phyloP scores from a whole-genome alignment of 345 rosid species.

The Brassica carinata region DNA sequence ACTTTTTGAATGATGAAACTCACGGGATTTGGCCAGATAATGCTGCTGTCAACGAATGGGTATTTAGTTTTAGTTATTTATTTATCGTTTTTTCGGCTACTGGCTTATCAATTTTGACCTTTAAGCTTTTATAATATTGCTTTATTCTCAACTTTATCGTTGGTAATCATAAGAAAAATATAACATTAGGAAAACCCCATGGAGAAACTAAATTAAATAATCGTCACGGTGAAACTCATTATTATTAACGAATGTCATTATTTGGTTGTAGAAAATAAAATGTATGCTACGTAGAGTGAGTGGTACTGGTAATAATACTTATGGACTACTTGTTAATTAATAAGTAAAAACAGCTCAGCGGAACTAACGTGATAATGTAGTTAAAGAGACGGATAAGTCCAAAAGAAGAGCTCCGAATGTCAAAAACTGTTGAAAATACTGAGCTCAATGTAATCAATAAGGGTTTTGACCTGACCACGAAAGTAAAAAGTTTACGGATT shows the following conservation, averaged over 20 bases:
- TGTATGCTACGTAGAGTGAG: no score
- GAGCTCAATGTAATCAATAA: background rate
- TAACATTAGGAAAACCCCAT: background rate
- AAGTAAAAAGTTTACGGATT: background rate
- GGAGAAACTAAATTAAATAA: background rate
- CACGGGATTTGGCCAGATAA: slow-evolving; percentile 2
- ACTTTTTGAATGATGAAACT: slow-evolving; percentile 1
- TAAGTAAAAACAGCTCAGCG: background rate
- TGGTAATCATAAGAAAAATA: background rate
- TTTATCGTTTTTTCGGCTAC: background rate
- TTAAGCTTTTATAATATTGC: background rate
- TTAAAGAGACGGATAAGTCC: background rate
- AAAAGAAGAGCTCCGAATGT: background rate
- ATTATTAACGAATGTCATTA: slow-evolving; percentile 1
- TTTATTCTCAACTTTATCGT: background rate
- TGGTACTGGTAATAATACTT: no score
- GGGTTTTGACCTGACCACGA: background rate
- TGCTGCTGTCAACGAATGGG: slow-evolving; percentile 6
- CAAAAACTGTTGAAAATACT: background rate
- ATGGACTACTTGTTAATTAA: background rate
- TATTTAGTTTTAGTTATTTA: background rate
- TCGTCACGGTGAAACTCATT: background rate
- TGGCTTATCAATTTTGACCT: slow-evolving; percentile 19
- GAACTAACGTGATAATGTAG: background rate
- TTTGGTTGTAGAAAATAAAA: background rate